These are phyloP conservation scores for Trametes cinnabarina DNA, from an alignment of 768 basidiomycete genomes.

Conservation along the genomic window DNA sequence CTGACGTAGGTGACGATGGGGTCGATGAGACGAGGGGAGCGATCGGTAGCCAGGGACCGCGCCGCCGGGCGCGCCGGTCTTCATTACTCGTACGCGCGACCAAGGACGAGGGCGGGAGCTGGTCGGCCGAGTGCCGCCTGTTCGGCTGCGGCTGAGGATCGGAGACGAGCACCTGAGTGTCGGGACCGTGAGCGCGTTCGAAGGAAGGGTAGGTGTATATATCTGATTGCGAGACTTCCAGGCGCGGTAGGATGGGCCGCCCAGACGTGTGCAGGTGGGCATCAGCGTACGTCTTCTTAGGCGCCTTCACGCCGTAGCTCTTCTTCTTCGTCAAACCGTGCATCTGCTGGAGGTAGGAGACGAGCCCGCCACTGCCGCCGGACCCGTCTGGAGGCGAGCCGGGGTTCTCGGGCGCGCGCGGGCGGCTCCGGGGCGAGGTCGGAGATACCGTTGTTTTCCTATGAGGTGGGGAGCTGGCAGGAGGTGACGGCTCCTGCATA, in stretches of 20 bases:
- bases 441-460: constrained; percentile 30
- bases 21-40: constrained; percentile 10
- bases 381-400: constrained; percentile 26
- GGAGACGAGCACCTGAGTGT: constrained; percentile 1
- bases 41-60: constrained; percentile 22
- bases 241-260: constrained; percentile 22
- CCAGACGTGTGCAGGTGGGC: constrained; percentile 6
- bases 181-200: constrained; percentile 4
- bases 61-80: constrained; percentile 18
- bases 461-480: constrained; percentile 4
- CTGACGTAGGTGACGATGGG: constrained; percentile 14
- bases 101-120: constrained; percentile 12
- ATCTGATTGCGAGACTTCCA: constrained; percentile 19
- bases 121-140: constrained; percentile 12
- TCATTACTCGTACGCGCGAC: constrained; percentile 13
- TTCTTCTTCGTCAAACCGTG: constrained; percentile 68
- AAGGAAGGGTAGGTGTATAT: constrained; percentile 20
- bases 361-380: constrained; percentile 44
- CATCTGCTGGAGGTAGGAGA: constrained; percentile 60
- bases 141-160: constrained; percentile 1
- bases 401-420: constrained; percentile 15
- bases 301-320: constrained; percentile 21
- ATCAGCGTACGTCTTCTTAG: constrained; percentile 17
- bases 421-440: constrained; percentile 18
- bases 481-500: constrained; percentile 3